Percentiles rank a stretch among this genome's conserved stretches.
These are phyloP conservation scores for Salix udensis DNA, from an alignment of 345 rosid genomes.

Conservation along the genomic window DNA sequence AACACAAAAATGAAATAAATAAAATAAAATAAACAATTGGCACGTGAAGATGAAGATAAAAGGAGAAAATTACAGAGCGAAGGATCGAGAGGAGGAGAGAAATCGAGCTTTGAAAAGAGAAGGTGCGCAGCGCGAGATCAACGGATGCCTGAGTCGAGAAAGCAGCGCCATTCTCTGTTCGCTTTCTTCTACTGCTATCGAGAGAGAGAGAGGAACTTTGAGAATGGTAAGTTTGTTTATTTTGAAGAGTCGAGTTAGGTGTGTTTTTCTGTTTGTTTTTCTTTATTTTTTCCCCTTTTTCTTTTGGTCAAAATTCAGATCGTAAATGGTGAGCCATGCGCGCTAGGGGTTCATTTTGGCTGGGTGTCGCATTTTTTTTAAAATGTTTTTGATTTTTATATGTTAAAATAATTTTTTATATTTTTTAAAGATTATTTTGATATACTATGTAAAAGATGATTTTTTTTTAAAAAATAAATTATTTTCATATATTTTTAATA, in stretches of 20 bases:
- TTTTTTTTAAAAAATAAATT: too few relatives aligned
- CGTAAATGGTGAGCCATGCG: neutral
- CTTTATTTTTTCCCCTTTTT: neutral
- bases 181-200: neutral
- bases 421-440: too few relatives aligned
- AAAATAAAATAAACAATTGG: too few relatives aligned
- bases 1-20: too few relatives aligned
- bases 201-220: neutral
- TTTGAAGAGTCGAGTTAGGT: neutral
- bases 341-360: too few relatives aligned
- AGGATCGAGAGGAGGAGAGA: conserved; percentile 46
- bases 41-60: neutral
- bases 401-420: too few relatives aligned
- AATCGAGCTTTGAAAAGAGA: conserved; percentile 62
- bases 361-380: too few relatives aligned
- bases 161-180: conserved; percentile 49
- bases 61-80: conserved; percentile 43
- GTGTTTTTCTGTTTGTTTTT: neutral
- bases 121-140: conserved; percentile 47
- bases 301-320: neutral
- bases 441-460: too few relatives aligned
- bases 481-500: too few relatives aligned
- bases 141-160: conserved; percentile 74
- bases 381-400: too few relatives aligned
- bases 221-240: neutral